Evolutionary conservation across 768 basidiomycete species (phyloP).

Genomic region (Porpolomopsis calyptriformis): DNA sequence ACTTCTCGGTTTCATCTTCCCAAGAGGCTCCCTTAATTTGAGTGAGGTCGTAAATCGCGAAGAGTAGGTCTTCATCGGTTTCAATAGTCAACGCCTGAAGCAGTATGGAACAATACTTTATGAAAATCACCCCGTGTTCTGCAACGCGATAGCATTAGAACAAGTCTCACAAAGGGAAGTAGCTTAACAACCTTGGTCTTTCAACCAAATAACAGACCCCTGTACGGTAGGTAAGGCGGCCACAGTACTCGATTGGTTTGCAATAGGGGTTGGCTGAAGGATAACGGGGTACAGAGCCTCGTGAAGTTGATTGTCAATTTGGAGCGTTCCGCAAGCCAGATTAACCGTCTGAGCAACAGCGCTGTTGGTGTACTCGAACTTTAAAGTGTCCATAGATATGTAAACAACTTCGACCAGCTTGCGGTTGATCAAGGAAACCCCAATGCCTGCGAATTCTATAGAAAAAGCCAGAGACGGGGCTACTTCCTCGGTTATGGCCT

Average conservation of each 20-base stretch:
- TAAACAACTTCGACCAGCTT: constrained; percentile 85
- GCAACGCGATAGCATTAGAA: not conserved
- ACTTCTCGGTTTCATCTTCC: constrained; percentile 74
- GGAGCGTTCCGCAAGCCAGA: constrained; percentile 74
- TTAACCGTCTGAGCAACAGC: constrained; percentile 69
- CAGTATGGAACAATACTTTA: constrained; percentile 93
- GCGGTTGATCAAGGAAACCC: constrained; percentile 84
- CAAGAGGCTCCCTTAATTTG: constrained; percentile 88
- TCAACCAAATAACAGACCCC: constrained; percentile 77
- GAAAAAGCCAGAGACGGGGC: constrained; percentile 53
- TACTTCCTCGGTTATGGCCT: constrained; percentile 71
- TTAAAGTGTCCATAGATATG: constrained; percentile 63
- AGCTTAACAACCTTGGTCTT: constrained; percentile 67
- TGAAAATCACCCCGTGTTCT: constrained; percentile 98
- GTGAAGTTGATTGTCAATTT: constrained; percentile 96
- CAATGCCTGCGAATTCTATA: constrained; percentile 81
- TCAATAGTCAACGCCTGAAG: constrained; percentile 92
- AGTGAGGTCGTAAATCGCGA: constrained; percentile 82
- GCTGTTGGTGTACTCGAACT: constrained; percentile 78
- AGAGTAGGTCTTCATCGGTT: constrained; percentile 94
- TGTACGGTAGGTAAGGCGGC: constrained; percentile 86
- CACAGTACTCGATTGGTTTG: constrained; percentile 61
- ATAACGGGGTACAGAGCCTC: constrained; percentile 93
- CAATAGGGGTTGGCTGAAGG: constrained; percentile 84
- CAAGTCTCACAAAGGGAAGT: not conserved